phyloP scores from a whole-genome alignment of 805 yeast species.

The Cyberlindnera amylophila region DNA sequence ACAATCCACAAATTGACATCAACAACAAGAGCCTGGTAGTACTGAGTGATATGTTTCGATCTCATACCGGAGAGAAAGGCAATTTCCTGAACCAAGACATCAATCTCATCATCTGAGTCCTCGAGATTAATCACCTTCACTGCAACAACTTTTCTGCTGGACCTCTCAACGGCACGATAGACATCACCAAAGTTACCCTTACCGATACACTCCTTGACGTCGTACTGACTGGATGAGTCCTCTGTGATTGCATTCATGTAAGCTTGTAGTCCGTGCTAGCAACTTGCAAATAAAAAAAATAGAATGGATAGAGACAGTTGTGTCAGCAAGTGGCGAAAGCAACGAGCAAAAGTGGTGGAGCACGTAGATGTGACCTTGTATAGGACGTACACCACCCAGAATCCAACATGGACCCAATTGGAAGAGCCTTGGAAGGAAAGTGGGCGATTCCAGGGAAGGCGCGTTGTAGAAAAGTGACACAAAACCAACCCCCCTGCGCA shows the following conservation, averaged over 20 bases:
- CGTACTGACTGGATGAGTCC: slow-evolving; percentile 29
- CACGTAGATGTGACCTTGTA: background rate
- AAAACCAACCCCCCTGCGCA: slow-evolving; percentile 1
- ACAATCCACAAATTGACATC: slow-evolving; percentile 79
- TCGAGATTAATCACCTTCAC: slow-evolving; percentile 85
- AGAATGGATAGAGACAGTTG: background rate
- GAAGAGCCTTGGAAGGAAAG: background rate
- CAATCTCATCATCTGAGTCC: slow-evolving; percentile 70
- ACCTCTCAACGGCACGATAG: slow-evolving; percentile 46
- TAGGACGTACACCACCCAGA: too few relatives aligned
- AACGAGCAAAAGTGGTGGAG: background rate
- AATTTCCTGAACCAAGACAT: slow-evolving; percentile 70
- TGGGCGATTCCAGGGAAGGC: background rate
- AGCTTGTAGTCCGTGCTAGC: background rate
- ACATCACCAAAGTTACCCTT: slow-evolving; percentile 88
- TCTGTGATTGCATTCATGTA: background rate
- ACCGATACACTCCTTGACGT: slow-evolving; percentile 60
- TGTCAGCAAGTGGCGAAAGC: too few relatives aligned
- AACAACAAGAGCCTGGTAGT: slow-evolving; percentile 57
- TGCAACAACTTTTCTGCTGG: slow-evolving; percentile 55
- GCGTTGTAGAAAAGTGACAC: slow-evolving; percentile 3
- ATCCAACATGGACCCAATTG: too few relatives aligned
- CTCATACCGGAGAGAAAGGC: slow-evolving; percentile 63
- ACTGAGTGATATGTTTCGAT: slow-evolving; percentile 60
- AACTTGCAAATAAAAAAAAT: slow-evolving; percentile 1